phyloP scores from a whole-genome alignment of 257 asterid genomes.

The Solanum tarapatanum region DNA sequence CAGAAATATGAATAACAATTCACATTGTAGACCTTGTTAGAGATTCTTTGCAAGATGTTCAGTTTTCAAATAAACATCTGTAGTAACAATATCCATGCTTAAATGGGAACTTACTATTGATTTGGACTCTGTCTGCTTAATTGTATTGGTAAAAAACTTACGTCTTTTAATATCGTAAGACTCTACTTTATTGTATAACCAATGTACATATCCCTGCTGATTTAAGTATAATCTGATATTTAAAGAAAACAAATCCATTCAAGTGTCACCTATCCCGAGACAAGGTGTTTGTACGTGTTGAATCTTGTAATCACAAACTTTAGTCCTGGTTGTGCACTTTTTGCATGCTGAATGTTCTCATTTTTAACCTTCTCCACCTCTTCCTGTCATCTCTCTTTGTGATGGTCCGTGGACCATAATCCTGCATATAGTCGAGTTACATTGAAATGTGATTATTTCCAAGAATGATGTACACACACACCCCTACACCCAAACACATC shows the following conservation, averaged over 20 bases:
- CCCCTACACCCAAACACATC: not conserved
- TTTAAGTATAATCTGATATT: not conserved
- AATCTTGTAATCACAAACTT: not conserved
- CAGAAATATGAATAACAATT: not conserved
- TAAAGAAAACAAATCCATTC: not conserved
- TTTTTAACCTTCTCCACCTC: not conserved
- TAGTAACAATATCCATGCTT: not conserved
- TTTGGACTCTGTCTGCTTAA: not conserved
- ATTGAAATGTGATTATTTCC: not conserved
- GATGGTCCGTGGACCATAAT: not conserved
- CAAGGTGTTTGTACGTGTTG: not conserved
- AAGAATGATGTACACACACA: not conserved
- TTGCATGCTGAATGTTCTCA: not conserved
- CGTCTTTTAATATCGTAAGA: not conserved
- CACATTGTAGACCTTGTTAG: not conserved
- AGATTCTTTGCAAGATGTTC: not conserved
- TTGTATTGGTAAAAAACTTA: not conserved
- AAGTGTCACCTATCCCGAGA: not conserved
- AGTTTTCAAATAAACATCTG: not conserved
- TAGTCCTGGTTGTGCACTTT: not conserved
- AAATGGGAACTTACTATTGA: not conserved
- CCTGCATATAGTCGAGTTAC: not conserved
- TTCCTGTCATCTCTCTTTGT: not conserved
- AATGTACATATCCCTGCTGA: not conserved
- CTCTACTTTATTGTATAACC: not conserved